Base-by-base conservation (phyloP, 2,329 filamentous ascomycete genomes). In the Atkinsonella hypoxylon region DNA sequence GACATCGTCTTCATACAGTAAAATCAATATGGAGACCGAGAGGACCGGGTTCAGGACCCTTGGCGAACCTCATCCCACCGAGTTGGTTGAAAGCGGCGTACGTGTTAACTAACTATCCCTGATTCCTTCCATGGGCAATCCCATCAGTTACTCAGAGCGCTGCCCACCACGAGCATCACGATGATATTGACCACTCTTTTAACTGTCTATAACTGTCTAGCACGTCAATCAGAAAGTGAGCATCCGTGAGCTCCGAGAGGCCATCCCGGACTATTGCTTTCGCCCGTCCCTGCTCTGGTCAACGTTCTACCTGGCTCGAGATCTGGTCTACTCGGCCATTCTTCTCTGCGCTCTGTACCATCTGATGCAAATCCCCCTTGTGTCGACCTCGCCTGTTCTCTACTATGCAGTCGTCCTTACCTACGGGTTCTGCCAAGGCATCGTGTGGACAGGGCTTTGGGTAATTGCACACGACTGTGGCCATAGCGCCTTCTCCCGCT, bases 401-500 rank as follows among this genome's bases (percentile, higher is more conserved):
- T 31, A 31, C 15, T 30, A 30, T 6, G 15, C n/a, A 20, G 42
- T n/a, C 22, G 20, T 30, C 18, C n/a, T 68, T 31, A 62, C 67
- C 42, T 86, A 87, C 63, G 76, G 78, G 55, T 83, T 80, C 63
- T 58, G 77, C 44, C 81, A 85, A 66, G 82, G 83, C 47, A 74
- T 83, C 30, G 68, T 84, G 57, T 79, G 80, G 62, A 85, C 81
- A 3, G 83, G 83, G 3, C 67, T 87, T 57, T 87, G 83, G 83
- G 82, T 84, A 56, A 69, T 86, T 40, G 82, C 78, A 15, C 83
- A 87, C 62, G 83, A 87, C 64, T 83, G 79, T 63, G 83, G 83
- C 48, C 83, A 87, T 63, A 78, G 79, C 17, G 81, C 82, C 45
- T 83, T 87, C 63, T 83, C 79, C n/a, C 64, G 68, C 20, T 71